Conservation (phyloP, 768 basidiomycete species). For the Dacryopinax primogenitus region DNA sequence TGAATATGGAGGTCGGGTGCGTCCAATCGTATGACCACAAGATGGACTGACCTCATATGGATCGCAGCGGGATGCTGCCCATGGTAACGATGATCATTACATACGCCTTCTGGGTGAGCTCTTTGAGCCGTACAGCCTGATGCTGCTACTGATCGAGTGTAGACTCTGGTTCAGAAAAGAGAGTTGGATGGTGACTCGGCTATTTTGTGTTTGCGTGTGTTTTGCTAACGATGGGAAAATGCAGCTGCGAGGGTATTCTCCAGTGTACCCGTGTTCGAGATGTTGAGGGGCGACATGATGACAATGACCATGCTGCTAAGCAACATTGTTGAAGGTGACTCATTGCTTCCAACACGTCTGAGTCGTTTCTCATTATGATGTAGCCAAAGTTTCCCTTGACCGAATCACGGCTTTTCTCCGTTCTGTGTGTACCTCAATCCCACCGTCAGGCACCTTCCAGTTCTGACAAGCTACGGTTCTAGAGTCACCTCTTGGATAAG, state of each 20-base stretch:
- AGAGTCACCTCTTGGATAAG: slow-evolving; percentile 25
- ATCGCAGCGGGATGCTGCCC: slow-evolving; percentile 43
- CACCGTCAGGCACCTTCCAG: neutral
- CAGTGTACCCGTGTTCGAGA: slow-evolving; percentile 49
- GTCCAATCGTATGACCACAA: neutral
- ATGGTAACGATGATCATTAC: slow-evolving; percentile 53
- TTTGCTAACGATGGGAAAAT: too few relatives aligned
- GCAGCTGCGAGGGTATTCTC: slow-evolving; percentile 38
- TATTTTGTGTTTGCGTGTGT: too few relatives aligned
- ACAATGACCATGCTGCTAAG: slow-evolving; percentile 27
- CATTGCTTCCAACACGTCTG: neutral
- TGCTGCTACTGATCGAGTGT: neutral
- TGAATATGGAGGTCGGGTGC: slow-evolving; percentile 30
- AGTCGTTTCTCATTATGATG: slow-evolving; percentile 11
- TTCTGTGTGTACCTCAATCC: neutral
- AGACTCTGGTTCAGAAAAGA: slow-evolving; percentile 30
- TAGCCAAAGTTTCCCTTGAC: slow-evolving; percentile 51
- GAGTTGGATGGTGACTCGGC: slow-evolving; percentile 26
- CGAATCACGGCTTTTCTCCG: slow-evolving; percentile 40
- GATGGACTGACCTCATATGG: neutral
- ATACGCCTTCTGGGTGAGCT: slow-evolving; percentile 44
- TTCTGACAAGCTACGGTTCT: neutral
- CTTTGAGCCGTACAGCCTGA: neutral
- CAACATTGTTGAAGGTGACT: slow-evolving; percentile 18
- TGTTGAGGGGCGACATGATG: slow-evolving; percentile 41